phyloP scores from a whole-genome alignment of 2,329 filamentous ascomycete species.

The Aspergillus melleus region DNA sequence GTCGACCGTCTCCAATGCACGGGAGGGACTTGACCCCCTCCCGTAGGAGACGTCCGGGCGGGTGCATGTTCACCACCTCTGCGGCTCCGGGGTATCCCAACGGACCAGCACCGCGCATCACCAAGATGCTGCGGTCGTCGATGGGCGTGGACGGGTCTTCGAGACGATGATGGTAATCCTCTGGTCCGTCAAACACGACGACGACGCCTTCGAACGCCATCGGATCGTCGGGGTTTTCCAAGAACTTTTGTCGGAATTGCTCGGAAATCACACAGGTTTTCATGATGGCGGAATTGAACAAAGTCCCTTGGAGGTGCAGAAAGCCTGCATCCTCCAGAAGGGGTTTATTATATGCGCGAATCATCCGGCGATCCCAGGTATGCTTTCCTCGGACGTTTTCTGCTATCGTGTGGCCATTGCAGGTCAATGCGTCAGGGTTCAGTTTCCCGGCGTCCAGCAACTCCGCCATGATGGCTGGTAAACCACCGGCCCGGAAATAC shows the following conservation, averaged over 20 bases:
- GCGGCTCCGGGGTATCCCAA: constrained; percentile 53
- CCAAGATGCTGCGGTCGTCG: constrained; percentile 46
- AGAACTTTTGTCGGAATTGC: constrained; percentile 47
- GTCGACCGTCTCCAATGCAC: constrained; percentile 56
- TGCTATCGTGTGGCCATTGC: constrained; percentile 48
- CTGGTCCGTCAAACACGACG: constrained; percentile 53
- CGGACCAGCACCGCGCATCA: constrained; percentile 53
- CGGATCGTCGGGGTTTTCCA: constrained; percentile 47
- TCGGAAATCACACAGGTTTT: constrained; percentile 53
- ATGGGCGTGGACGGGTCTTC: constrained; percentile 43
- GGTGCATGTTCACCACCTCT: constrained; percentile 56
- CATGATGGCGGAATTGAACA: constrained; percentile 56
- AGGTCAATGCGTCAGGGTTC: constrained; percentile 45
- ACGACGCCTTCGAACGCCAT: constrained; percentile 51
- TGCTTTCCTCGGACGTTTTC: constrained; percentile 48
- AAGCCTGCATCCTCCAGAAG: constrained; percentile 54
- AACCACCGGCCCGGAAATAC: constrained; percentile 55
- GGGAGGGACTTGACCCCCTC: constrained; percentile 50
- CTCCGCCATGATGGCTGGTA: constrained; percentile 56
- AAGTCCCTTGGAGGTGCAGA: constrained; percentile 48
- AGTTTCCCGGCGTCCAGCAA: constrained; percentile 51
- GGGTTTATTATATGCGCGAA: constrained; percentile 47
- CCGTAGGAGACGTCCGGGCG: constrained; percentile 46
- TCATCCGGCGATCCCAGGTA: constrained; percentile 53
- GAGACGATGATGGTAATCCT: constrained; percentile 49